Conservation (phyloP, 2,329 filamentous ascomycete genomes). For the Capronia epimyces region DNA sequence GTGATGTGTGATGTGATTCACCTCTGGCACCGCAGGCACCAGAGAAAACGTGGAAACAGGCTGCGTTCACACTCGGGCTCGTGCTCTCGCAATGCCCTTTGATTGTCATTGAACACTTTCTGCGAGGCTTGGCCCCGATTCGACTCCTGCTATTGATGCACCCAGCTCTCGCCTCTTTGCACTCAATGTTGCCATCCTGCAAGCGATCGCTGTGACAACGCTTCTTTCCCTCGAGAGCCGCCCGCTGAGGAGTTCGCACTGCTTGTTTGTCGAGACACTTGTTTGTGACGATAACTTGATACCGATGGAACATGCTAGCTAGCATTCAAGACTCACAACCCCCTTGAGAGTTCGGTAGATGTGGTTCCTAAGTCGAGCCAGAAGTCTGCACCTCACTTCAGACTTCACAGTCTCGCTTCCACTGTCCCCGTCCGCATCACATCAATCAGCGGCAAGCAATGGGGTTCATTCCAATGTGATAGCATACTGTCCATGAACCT, state of each 20-base stretch:
- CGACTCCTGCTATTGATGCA: not conserved
- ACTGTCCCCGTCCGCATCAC: not conserved
- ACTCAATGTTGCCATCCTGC: not conserved
- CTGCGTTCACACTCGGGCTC: not conserved
- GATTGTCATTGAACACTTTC: no score
- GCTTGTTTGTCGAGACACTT: not conserved
- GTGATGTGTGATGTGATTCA: not conserved
- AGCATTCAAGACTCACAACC: not conserved
- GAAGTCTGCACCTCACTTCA: not conserved
- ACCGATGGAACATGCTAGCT: not conserved
- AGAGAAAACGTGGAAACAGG: not conserved
- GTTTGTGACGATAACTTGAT: not conserved
- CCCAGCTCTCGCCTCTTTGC: not conserved
- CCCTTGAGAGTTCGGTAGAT: not conserved
- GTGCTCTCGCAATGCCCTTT: not conserved
- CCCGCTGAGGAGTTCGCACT: not conserved
- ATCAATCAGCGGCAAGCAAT: not conserved
- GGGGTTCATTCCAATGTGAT: no score
- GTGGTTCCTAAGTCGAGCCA: not conserved
- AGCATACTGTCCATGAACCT: no score
- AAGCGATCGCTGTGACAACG: not conserved
- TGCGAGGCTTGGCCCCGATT: no score
- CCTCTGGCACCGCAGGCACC: not conserved
- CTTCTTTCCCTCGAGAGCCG: not conserved
- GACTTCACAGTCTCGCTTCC: not conserved